Evolutionary conservation across 805 yeast species (phyloP).

Genomic region (Candida pseudoglaebosa): DNA sequence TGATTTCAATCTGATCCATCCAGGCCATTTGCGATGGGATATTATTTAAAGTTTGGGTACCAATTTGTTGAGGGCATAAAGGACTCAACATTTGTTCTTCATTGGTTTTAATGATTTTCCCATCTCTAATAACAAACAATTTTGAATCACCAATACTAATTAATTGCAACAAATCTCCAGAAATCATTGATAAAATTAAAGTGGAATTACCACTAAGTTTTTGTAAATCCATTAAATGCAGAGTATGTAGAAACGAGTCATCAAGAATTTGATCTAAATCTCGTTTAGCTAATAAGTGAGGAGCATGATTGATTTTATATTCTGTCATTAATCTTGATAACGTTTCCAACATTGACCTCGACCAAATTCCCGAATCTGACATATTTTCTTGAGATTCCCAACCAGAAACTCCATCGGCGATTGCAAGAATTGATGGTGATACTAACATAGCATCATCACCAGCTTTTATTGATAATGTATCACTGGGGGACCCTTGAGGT

Average conservation of each 20-base stretch:
- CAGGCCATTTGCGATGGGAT: slow-evolving; percentile 48
- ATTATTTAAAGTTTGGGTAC: slow-evolving; percentile 42
- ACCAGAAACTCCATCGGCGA: slow-evolving; percentile 57
- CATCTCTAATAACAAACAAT: slow-evolving; percentile 45
- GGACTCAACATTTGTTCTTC: slow-evolving; percentile 44
- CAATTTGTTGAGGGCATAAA: slow-evolving; percentile 52
- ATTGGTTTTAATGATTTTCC: slow-evolving; percentile 39
- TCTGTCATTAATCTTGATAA: slow-evolving; percentile 44
- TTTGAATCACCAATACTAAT: slow-evolving; percentile 53
- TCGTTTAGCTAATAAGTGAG: slow-evolving; percentile 34
- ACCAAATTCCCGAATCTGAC: slow-evolving; percentile 49
- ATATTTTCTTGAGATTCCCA: slow-evolving; percentile 44
- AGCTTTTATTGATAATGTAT: slow-evolving; percentile 48
- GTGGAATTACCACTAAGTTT: slow-evolving; percentile 48
- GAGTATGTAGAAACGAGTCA: slow-evolving; percentile 44
- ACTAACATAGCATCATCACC: slow-evolving; percentile 59
- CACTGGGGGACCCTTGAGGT: slow-evolving; percentile 50
- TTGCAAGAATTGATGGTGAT: slow-evolving; percentile 48
- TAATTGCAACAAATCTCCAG: slow-evolving; percentile 44
- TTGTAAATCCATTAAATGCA: slow-evolving; percentile 49
- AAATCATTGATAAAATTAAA: slow-evolving; percentile 43
- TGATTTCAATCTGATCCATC: slow-evolving; percentile 37
- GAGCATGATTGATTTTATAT: slow-evolving; percentile 36
- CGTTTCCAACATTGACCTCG: slow-evolving; percentile 50
- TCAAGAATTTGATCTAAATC: slow-evolving; percentile 44